Evolutionary conservation across 257 asterid species (phyloP).

Genomic region (Paulownia fortunei): DNA sequence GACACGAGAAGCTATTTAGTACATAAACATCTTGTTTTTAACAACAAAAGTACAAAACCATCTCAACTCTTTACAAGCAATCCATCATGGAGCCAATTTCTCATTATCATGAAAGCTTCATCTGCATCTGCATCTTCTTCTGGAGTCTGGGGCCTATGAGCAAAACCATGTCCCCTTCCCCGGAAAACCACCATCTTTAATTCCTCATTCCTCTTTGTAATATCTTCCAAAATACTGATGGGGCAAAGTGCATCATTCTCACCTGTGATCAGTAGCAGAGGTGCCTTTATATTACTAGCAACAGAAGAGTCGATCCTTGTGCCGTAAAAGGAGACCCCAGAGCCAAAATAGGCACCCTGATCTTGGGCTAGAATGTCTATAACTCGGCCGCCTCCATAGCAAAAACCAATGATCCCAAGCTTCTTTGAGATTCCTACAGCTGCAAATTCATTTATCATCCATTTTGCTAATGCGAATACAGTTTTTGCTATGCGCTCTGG

Average conservation of each 20-base stretch:
- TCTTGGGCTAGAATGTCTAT: conserved; percentile 73
- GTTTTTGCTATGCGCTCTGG: conserved; percentile 45
- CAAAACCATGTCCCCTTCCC: conserved; percentile 76
- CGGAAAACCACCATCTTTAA: conserved; percentile 47
- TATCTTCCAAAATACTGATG: conserved; percentile 42
- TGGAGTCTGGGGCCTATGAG: conserved; percentile 69
- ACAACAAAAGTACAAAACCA: background rate
- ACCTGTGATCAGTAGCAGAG: conserved; percentile 65
- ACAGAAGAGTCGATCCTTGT: conserved; percentile 52
- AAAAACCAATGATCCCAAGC: conserved; percentile 79
- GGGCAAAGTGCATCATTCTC: conserved; percentile 70
- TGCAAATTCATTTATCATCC: conserved; percentile 69
- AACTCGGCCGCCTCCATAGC: conserved; percentile 77
- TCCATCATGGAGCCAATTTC: conserved; percentile 72
- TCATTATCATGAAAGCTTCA: conserved; percentile 67
- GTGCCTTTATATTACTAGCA: conserved; percentile 55
- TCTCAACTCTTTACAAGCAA: conserved; percentile 47
- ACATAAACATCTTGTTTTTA: background rate
- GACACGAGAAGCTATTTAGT: background rate
- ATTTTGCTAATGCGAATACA: conserved; percentile 60
- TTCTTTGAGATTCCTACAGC: conserved; percentile 69
- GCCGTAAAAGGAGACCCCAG: conserved; percentile 76
- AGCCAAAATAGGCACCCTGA: conserved; percentile 53
- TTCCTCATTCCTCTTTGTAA: conserved; percentile 40
- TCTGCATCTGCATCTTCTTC: conserved; percentile 90